Evolutionary conservation across 768 basidiomycete genomes (phyloP), one percentile per base, ranked within the genome.

Genomic region (Suillus bovinus): DNA sequence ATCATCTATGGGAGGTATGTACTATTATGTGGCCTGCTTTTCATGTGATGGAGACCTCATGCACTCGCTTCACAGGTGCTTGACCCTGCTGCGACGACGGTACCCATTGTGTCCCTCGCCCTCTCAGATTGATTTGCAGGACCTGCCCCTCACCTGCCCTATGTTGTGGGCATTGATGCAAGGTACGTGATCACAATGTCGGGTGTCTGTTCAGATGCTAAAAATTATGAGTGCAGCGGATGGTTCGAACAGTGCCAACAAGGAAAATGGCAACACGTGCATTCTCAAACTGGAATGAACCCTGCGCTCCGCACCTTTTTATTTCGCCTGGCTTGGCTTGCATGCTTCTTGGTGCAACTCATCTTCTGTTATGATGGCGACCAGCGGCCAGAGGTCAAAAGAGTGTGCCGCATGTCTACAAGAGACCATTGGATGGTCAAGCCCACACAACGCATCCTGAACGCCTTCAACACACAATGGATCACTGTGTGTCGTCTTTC

Each of bases 391-490:
- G 3, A 47, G 13, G 5, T 47, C 46, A 47, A 47, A 47, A 6
- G 46, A 24, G 46, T 22, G 6, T 24, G 24, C 8, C 13, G 1
- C 3, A 24, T 47, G 22, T 47, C 46, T 47, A 47, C 46, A 7
- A 47, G 16, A 1, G n/a, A 29, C 52, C 59, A 63, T 29, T 61
- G 63, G 59, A 63, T 63, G 59, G 24, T 29, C 1, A 0, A 24
- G 2, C 63, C 63, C 7, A 61, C 53, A 0, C 63, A 54, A 24
- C 8, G n/a, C 20, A 60, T 63, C 50, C 63, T 47, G 4, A 47
- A 47, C 2, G 13, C 2, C 2, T 47, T 47, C 46, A 47, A 24
- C 24, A 47, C 1, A 6, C 24, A 47, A 24, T 47, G 13, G 22
- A 24, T 47, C n/a, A 46, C 22, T 4, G 44, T 46, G 14, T 2